Conservation (phyloP, 1,139 yeast species). For the Debaryomyces sp. region DNA sequence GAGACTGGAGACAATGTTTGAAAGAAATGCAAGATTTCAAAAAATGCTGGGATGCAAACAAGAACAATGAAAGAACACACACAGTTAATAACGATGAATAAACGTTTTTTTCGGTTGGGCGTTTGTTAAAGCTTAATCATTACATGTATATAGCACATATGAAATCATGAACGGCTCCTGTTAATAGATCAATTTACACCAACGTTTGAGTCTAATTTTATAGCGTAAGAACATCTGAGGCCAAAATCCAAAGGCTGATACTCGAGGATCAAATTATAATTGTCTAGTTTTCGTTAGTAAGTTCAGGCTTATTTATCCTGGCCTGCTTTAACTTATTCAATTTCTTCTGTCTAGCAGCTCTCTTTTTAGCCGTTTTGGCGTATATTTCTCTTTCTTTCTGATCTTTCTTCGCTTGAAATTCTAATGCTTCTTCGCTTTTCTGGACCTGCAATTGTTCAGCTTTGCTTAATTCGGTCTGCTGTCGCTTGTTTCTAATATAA, state of each 20-base stretch:
- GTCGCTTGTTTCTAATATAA: conserved; percentile 9
- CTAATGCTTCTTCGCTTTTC: background rate
- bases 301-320: background rate
- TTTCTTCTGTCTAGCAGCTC: conserved; percentile 9
- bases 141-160: conserved; percentile 1
- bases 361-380: conserved; percentile 8
- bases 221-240: background rate
- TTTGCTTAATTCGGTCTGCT: background rate
- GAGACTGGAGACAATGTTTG: conserved; percentile 76
- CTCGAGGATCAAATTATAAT: too few relatives aligned
- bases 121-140: background rate
- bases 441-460: background rate
- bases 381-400: background rate
- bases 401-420: conserved; percentile 4
- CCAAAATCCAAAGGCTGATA: background rate
- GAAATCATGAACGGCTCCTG: background rate
- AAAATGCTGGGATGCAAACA: conserved; percentile 65
- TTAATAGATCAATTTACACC: background rate
- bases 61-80: conserved; percentile 57
- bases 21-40: conserved; percentile 69
- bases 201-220: background rate
- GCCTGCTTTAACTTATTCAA: background rate
- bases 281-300: background rate
- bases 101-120: background rate
- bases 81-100: conserved; percentile 47